Percentiles rank a stretch among this genome's conserved stretches.
Evolutionary conservation across 202 grass and related monocot genomes (phyloP).

Genomic region (Schoenoplectus triqueter): DNA sequence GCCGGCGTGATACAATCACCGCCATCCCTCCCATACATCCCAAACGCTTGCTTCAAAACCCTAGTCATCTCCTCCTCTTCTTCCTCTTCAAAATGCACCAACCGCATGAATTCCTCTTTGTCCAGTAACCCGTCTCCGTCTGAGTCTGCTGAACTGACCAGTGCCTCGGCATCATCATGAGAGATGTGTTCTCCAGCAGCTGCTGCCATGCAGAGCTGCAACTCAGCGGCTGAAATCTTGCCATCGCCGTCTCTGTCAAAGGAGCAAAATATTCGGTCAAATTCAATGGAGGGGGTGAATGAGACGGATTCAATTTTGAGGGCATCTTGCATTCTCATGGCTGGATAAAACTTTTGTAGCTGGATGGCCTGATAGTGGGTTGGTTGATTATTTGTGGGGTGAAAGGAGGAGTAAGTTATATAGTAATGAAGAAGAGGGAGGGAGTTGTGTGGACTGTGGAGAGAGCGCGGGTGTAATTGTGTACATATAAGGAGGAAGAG

Average conservation of each 20-base stretch:
- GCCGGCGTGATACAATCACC: conserved; percentile 44
- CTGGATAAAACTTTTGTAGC: background rate
- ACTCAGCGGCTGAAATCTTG: conserved; percentile 59
- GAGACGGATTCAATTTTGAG: conserved; percentile 18
- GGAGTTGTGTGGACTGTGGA: too few species aligned
- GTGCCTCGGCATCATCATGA: conserved; percentile 46
- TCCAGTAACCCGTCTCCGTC: conserved; percentile 64
- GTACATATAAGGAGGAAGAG: background rate
- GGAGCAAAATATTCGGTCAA: conserved; percentile 42
- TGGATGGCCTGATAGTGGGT: too few species aligned
- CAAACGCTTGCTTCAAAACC: conserved; percentile 53
- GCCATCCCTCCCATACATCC: conserved; percentile 52
- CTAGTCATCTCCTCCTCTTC: conserved; percentile 30
- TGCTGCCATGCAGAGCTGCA: conserved; percentile 37
- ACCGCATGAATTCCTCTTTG: conserved; percentile 45
- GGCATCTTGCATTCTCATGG: conserved; percentile 24
- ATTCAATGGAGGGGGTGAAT: background rate
- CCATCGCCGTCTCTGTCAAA: conserved; percentile 65
- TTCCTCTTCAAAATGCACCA: conserved; percentile 25
- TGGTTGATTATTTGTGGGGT: too few species aligned
- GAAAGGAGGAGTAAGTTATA: too few species aligned
- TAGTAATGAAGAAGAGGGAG: too few species aligned
- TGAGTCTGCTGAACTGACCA: conserved; percentile 43
- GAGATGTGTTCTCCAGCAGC: conserved; percentile 43
- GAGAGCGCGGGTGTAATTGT: background rate